These are phyloP conservation scores for Venturia pyrina DNA, from an alignment of 2,329 filamentous ascomycete species.

Conservation along the genomic window DNA sequence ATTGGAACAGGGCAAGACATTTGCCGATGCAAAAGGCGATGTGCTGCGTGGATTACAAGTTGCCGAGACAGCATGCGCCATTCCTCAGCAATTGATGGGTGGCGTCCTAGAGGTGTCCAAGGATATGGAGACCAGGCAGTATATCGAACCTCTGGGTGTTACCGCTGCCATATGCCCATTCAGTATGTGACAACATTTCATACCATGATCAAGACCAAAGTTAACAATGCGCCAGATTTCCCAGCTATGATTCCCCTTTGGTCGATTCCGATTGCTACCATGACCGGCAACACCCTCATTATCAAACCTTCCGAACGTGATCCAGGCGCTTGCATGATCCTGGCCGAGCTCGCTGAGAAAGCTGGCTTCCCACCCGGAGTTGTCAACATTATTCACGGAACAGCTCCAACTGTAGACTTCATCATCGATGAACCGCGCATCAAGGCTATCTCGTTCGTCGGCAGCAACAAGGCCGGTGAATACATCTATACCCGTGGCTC, in stretches of 20 bases:
- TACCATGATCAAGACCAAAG: too few relatives aligned
- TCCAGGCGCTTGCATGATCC: slow-evolving; percentile 75
- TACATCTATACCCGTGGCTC: slow-evolving; percentile 74
- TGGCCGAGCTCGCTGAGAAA: slow-evolving; percentile 68
- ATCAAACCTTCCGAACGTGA: slow-evolving; percentile 82
- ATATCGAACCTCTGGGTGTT: slow-evolving; percentile 71
- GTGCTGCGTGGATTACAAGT: slow-evolving; percentile 76
- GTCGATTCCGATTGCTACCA: slow-evolving; percentile 76
- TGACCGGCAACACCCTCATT: slow-evolving; percentile 75
- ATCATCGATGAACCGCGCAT: slow-evolving; percentile 76
- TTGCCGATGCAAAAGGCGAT: slow-evolving; percentile 72
- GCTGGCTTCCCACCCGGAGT: slow-evolving; percentile 76
- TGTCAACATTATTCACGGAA: slow-evolving; percentile 73
- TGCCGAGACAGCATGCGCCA: slow-evolving; percentile 70
- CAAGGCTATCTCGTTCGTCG: slow-evolving; percentile 81
- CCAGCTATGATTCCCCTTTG: slow-evolving; percentile 90
- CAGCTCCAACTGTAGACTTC: slow-evolving; percentile 74
- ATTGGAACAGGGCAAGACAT: slow-evolving; percentile 80
- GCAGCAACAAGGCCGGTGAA: slow-evolving; percentile 78
- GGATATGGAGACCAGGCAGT: slow-evolving; percentile 81
- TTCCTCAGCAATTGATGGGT: slow-evolving; percentile 72
- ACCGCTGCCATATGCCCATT: slow-evolving; percentile 81
- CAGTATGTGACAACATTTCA: slow-evolving; percentile 46
- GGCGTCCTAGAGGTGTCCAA: slow-evolving; percentile 78
- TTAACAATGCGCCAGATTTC: slow-evolving; percentile 50